Percentiles rank a stretch among this genome's conserved stretches.
Conservation (phyloP, 1,284 basidiomycete species). For the Cryptococcus hybrid region DNA sequence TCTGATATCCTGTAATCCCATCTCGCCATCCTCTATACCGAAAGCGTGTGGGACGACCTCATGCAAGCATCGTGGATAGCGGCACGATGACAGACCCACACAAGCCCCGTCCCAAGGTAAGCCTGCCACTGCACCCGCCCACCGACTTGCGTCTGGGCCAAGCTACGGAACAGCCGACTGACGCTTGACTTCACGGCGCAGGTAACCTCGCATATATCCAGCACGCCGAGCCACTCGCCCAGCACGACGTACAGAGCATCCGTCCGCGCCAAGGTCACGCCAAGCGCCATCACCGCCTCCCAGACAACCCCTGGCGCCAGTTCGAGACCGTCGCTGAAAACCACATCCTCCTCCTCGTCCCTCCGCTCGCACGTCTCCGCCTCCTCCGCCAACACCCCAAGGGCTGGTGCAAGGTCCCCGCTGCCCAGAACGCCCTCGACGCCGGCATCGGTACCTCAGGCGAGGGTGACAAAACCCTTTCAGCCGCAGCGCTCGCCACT, state of each 20-base stretch:
- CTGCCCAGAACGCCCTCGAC: not conserved
- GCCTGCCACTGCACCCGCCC: not conserved
- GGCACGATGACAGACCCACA: conserved; percentile 8
- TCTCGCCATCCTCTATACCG: no score
- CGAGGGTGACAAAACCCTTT: no score
- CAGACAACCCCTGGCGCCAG: no score
- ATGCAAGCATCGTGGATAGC: no score
- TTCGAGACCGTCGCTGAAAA: no score
- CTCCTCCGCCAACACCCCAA: not conserved
- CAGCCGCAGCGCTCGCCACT: not conserved
- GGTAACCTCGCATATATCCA: conserved; percentile 10
- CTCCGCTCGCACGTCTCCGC: not conserved
- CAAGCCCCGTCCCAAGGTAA: conserved; percentile 11
- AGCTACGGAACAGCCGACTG: no score
- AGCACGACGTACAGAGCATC: not conserved
- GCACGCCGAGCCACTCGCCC: not conserved
- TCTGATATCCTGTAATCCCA: no score
- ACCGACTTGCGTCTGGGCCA: not conserved
- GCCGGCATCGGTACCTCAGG: conserved; percentile 6
- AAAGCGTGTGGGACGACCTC: no score
- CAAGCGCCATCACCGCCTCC: conserved; percentile 3
- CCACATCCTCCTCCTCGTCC: not conserved
- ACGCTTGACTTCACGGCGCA: not conserved
- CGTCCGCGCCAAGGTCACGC: conserved; percentile 7
- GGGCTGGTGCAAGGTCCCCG: not conserved